Base-by-base conservation (phyloP, 352 stramenopile genomes). In the Phytophthora nicotianae region DNA sequence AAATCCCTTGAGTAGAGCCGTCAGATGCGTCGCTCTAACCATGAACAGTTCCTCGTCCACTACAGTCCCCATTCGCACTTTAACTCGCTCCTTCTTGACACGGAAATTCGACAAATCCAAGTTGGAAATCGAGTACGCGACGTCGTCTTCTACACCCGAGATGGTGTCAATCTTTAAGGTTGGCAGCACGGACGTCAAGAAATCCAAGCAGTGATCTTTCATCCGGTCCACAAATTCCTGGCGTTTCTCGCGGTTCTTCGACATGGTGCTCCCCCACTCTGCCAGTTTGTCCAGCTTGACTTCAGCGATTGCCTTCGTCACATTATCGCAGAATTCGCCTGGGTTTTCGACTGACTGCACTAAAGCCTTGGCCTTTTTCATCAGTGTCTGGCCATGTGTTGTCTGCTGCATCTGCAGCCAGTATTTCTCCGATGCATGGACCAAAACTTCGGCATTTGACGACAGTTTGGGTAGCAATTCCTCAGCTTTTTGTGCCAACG, bases 101-200 rank as follows among this genome's bases (percentile, higher is more conserved):
- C 74, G 72, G 33, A 95, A 93, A 55, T 92, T 89, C 5, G 84
- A 93, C 29, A 95, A 57, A 64, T 95, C 86, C 7, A 95, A 53
- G 3, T 88, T 85, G 9, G 84, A 89, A 19, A 95, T 65, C 3
- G 86, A 89, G 42, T 95, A 95, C 26, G 80, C 83, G 14, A 93
- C 66, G 13, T 79, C 77, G 52, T 95, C 86, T 65, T 93, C 80
- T 4, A 90, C 70, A 9, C 86, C 86, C 11, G 79, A 76, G 60
- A 95, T 91, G 35, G 81, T 91, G 50, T 93, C 84, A 27, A 95
- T 63, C 58, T 93, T 88, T 52, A 95, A 91, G 29, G 84, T 86
- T 26, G 86, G 86, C 19, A 95, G 58, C 19, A 95, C 86, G 0
- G 86, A 95, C 60, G 86, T 90, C 53, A 95, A 90, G 42, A 95